Evolutionary conservation across 2,329 filamentous ascomycete genomes (phyloP), one percentile per base, ranked within the genome.

Genomic region (Penicillium concentricum): DNA sequence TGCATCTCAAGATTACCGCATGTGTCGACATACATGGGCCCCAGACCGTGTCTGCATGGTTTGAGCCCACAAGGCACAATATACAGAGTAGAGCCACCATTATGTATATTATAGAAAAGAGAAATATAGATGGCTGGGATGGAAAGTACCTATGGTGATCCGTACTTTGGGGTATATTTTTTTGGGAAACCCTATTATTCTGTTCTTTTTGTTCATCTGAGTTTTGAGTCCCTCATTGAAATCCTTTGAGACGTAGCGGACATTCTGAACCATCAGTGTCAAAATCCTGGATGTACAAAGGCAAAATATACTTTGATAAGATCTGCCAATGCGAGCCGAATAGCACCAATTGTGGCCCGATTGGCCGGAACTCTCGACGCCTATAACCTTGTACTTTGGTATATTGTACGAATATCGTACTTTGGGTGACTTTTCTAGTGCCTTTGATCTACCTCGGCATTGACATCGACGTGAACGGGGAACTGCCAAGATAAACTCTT

Each of bases 11-110:
- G 16, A 42, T 41, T 56, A 35, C 54, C 48, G 48, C 30, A 52
- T 52, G 22, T 32, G 54, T 52, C 48, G 41, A 56, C 28, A n/a
- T 42, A 56, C 48, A 46, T 45, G n/a, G 26, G 26, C 16, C 35
- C 35, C 13, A 46, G 54, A 56, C 54, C 28, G 48, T 52, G 35
- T 7, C 20, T 26, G 26, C 18, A 28, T 1, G 13, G 10, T 20
- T 39, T 18, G 32, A 20, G 32, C 15, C 39, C 39, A 38, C 32
- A 44, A 20, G 12, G 12, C 7, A 18, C 3, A 16, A 18, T 44
- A 7, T 26, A n/a, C n/a, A n/a, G n/a, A n/a, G n/a, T n/a, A 10
- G 34, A 39, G n/a, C 12, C 8, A 5, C 20, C 16, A 20, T 20
- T 15, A 6, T 18, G 20, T 18, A 6, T 18, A 20, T 50, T 30